Evolutionary conservation across 1,284 basidiomycete species (phyloP), one percentile per base, ranked within the genome.

Genomic region (Melanopsichium pennsylvanicum): DNA sequence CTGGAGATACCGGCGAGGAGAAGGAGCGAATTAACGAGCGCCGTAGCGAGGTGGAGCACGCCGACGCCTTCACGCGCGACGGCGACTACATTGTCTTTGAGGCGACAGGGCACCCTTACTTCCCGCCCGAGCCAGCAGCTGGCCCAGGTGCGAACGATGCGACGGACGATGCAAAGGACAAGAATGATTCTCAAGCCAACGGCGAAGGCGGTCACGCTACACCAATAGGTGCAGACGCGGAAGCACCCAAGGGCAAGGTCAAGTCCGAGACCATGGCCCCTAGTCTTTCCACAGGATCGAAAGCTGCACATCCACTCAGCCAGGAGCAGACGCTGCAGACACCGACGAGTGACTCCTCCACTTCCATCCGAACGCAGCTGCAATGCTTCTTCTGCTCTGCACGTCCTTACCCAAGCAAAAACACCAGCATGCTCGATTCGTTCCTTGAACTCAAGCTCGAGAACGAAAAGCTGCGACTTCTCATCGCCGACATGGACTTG

Each of bases 401-500:
- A 21, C 48, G 75, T 10, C 66, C 74, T 12, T 76, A 75, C 31
- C 75, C 75, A 12, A 68, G 69, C 55, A 74, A 76, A 49, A 76
- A 72, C 40, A 68, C 75, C 13, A 66, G 66, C 51, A 75, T 77
- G 70, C 62, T 77, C 22, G 77, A 79, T 42, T 72, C 71, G 11
- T 76, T 79, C 61, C 55, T 79, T 18, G 77, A 79, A 44, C 60
- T 79, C 54, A 76, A 75, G 62, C 49, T 79, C 16, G 77, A 79
- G 42, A 79, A 79, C 35, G 75, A 78, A 48, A 67, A 67, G 48
- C 56, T 79, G 44, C 60, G 72, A 26, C 42, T 64, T 5, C 37
- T 69, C 15, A 62, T 79, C 22, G 63, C 54, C 16, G 63, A 71
- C 26, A 63, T 70, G 57, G 58, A 66, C 27, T 21, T 74, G 27